Evolutionary conservation across 352 stramenopile species (phyloP), one percentile per base, ranked within the genome.

Genomic region (Blastocystis sp.): DNA sequence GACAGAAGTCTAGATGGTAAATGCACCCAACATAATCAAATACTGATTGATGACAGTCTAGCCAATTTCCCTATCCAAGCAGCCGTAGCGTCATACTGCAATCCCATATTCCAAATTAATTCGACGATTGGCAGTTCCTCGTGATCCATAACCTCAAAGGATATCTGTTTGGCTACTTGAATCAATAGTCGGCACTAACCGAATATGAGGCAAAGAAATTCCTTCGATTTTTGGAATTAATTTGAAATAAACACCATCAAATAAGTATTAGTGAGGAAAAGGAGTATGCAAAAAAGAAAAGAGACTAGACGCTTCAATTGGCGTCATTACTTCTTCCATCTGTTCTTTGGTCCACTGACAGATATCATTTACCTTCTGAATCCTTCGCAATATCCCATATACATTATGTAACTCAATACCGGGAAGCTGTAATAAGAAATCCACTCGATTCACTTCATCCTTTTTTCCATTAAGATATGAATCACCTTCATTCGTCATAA

Each of bases 241-340:
- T 48, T 48, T 48, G 40, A 48, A 48, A 48, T 9, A 48, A 48
- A 48, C 40, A 48, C 40, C 9, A 48, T n/a, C n/a, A 48, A 48
- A 9, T 9, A 9, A 9, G 2, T 48, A 48, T 48, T 9, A 2
- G 9, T 37, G 44, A 24, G 30, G 48, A 84, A 84, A 84, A 22
- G 73, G 73, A 64, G 73, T 84, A 48, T 84, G 73, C 30, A 84
- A 64, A 44, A 84, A 84, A 13, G 17, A 22, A 42, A 54, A 84
- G 17, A 84, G 73, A 53, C 11, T 69, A 3, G 64, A 54, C 24
- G 73, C 73, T 30, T 84, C 73, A 0, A 22, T 19, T 33, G 73
- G 73, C 5, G 27, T 84, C 73, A 84, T 84, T 3, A 84, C 53
- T 19, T 62, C 53, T n/a, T 84, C 30, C 51, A 84, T n/a, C 53